A percentile compares a stretch with the other conserved stretches of the same genome.
Conservation (phyloP, 306 rosid genomes). For the Potentilla sterilis region DNA sequence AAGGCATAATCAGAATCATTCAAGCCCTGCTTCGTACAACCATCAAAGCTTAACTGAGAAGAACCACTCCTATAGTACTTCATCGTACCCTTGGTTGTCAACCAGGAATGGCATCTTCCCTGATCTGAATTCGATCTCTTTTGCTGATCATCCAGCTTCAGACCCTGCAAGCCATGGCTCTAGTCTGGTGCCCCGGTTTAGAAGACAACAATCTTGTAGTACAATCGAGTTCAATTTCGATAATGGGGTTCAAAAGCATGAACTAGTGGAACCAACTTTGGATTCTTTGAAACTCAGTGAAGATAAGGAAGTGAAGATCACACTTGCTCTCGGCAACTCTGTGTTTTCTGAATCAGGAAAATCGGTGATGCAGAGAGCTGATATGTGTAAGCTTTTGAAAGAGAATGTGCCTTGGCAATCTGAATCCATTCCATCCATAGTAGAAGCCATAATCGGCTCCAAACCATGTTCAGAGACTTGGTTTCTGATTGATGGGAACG, state of each 20-base stretch:
- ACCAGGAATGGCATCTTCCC: slow-evolving; percentile 41
- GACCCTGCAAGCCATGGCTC: slow-evolving; percentile 36
- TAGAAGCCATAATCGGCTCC: slow-evolving; percentile 57
- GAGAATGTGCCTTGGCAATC: slow-evolving; percentile 97
- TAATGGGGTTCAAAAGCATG: slow-evolving; percentile 38
- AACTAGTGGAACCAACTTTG: slow-evolving; percentile 46
- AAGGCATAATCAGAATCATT: slow-evolving; percentile 43
- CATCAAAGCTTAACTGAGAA: slow-evolving; percentile 38
- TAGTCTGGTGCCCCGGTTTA: slow-evolving; percentile 49
- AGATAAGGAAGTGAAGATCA: slow-evolving; percentile 63
- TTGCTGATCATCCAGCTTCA: slow-evolving; percentile 44
- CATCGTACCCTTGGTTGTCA: slow-evolving; percentile 66
- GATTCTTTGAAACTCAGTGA: slow-evolving; percentile 51
- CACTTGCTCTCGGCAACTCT: slow-evolving; percentile 82
- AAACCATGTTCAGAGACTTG: slow-evolving; percentile 53
- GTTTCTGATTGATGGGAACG: slow-evolving; percentile 78
- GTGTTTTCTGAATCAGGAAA: slow-evolving; percentile 46
- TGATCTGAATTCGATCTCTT: slow-evolving; percentile 61
- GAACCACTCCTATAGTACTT: slow-evolving; percentile 43
- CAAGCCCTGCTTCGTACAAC: slow-evolving; percentile 33
- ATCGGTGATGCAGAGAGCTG: slow-evolving; percentile 44
- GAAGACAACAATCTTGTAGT: slow-evolving; percentile 77
- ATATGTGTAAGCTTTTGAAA: slow-evolving; percentile 59
- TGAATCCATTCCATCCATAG: slow-evolving; percentile 65
- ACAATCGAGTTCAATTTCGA: slow-evolving; percentile 78